These are phyloP conservation scores for Crinitomyces ghanaensis DNA, from an alignment of 805 yeast species.

Conservation along the genomic window DNA sequence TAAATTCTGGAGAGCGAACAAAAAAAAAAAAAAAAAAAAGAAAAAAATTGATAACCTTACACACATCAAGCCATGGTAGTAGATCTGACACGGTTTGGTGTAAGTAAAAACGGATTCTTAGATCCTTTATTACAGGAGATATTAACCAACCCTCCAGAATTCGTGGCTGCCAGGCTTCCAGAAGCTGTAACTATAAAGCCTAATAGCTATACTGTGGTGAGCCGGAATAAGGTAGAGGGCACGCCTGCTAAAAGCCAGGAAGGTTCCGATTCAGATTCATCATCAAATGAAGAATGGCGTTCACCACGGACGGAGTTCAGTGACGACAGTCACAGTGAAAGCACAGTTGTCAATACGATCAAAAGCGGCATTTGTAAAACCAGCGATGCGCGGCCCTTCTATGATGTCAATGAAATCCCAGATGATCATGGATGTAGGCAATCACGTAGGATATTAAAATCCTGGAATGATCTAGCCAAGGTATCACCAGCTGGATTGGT, in stretches of 20 bases:
- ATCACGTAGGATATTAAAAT: constrained; percentile 50
- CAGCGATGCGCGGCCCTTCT: constrained; percentile 41
- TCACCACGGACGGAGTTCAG: constrained; percentile 2
- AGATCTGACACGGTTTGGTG: too few relatives aligned
- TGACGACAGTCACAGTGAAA: constrained; percentile 3
- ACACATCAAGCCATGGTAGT: too few relatives aligned
- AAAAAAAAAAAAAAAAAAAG: too few relatives aligned
- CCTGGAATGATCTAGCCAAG: constrained; percentile 38
- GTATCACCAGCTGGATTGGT: constrained; percentile 57
- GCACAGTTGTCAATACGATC: too few relatives aligned
- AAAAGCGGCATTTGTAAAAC: too few relatives aligned
- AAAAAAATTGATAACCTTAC: too few relatives aligned
- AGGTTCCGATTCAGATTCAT: constrained; percentile 2
- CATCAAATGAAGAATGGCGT: constrained; percentile 1
- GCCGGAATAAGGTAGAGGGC: constrained; percentile 5
- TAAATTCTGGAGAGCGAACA: too few relatives aligned
- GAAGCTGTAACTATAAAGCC: constrained; percentile 39
- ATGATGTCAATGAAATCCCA: constrained; percentile 43
- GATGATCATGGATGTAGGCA: constrained; percentile 55
- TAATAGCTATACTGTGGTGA: constrained; percentile 37
- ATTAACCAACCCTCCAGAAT: constrained; percentile 23
- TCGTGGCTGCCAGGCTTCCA: constrained; percentile 48
- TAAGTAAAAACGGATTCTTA: background rate
- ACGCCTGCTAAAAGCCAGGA: background rate
- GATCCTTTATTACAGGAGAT: background rate